Percentiles rank a stretch among this genome's conserved stretches.
Conservation (phyloP, 2,329 filamentous ascomycete genomes). For the Colletotrichum theobromicola region DNA sequence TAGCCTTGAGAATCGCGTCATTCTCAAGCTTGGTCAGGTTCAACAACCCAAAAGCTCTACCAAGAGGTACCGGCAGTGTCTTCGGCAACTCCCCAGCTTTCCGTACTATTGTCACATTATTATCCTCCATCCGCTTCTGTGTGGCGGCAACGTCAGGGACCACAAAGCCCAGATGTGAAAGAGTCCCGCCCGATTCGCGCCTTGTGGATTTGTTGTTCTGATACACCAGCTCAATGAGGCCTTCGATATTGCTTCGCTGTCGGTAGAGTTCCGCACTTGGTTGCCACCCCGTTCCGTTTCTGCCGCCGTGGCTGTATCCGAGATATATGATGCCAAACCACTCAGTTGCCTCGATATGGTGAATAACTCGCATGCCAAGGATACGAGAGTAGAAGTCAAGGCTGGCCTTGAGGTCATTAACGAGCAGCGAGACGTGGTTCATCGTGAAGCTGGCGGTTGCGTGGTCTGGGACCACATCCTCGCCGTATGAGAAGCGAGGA, state of each 20-base stretch:
- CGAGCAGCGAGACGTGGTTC: slow-evolving; percentile 38
- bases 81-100: slow-evolving; percentile 20
- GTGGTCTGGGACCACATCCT: not conserved
- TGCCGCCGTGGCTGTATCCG: slow-evolving; percentile 37
- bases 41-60: not conserved
- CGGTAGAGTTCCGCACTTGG: slow-evolving; percentile 32
- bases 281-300: slow-evolving; percentile 41
- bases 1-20: not conserved
- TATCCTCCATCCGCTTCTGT: slow-evolving; percentile 28
- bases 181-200: slow-evolving; percentile 28
- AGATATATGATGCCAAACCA: slow-evolving; percentile 38
- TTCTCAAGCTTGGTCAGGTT: slow-evolving; percentile 14
- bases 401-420: slow-evolving; percentile 31
- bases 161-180: slow-evolving; percentile 39
- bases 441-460: slow-evolving; percentile 37
- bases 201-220: slow-evolving; percentile 23
- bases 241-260: slow-evolving; percentile 37
- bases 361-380: slow-evolving; percentile 38
- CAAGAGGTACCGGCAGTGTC: not conserved
- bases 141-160: slow-evolving; percentile 32
- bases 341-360: slow-evolving; percentile 32
- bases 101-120: slow-evolving; percentile 28
- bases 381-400: slow-evolving; percentile 38
- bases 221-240: slow-evolving; percentile 36
- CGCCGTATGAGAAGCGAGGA: not conserved